Conservation (phyloP, 148 eudicot species). For the Agrostemma githago region DNA sequence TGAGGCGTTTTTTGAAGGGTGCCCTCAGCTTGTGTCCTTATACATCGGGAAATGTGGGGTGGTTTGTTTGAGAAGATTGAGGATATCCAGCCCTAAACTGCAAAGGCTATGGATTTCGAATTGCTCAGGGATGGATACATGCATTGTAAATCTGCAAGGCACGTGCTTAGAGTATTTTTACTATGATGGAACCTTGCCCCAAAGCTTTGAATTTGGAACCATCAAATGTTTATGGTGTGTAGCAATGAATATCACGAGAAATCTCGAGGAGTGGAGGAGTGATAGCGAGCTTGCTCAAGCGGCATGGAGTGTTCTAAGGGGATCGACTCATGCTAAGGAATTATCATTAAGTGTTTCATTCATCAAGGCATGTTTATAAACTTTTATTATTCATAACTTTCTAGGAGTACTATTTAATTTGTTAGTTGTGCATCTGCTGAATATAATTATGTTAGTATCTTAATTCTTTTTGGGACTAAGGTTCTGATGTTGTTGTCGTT, state of each 20-base stretch:
- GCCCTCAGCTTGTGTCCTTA: not conserved
- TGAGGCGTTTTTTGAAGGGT: not conserved
- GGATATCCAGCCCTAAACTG: slow-evolving; percentile 1
- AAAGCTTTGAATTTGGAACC: not conserved
- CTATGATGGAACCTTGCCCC: slow-evolving; percentile 1
- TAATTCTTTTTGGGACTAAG: not conserved
- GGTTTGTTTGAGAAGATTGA: not conserved
- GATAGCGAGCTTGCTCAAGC: not conserved
- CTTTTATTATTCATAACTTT: not conserved
- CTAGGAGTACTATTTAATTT: not conserved
- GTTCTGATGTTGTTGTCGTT: not conserved
- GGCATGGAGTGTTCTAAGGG: slow-evolving; percentile 5
- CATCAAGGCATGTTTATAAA: not conserved
- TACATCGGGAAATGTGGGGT: not conserved
- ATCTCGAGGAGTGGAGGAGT: not conserved
- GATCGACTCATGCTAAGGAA: not conserved
- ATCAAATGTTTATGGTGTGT: not conserved
- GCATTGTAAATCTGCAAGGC: not conserved
- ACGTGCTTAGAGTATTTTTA: not conserved
- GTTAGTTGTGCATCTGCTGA: not conserved
- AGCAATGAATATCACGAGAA: not conserved
- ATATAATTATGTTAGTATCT: too few species aligned
- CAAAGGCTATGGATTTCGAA: not conserved
- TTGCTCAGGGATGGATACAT: not conserved
- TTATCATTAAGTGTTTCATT: not conserved